Base-by-base conservation (phyloP, 2,329 filamentous ascomycete species). In the Fusarium dlaminii region DNA sequence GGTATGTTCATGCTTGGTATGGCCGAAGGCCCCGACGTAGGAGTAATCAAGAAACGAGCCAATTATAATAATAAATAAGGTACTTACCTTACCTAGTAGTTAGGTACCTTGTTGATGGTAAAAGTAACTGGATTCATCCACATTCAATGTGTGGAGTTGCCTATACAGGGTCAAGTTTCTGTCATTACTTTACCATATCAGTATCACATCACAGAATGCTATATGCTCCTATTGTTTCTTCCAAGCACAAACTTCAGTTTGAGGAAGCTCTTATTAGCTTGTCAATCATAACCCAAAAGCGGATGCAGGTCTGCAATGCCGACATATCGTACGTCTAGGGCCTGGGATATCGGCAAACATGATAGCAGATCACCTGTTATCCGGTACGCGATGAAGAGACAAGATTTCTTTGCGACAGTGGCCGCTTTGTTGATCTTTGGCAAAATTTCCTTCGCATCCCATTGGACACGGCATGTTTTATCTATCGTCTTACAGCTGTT, bases 1-100 rank as follows among this genome's bases (percentile, higher is more conserved):
- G 36, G 52, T 61, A 55, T 68, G 34, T 49, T 68, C 24, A 24
- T 48, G 45, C 40, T 48, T 68, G 52, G 61, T 62, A 32, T 52
- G 49, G 30, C 49, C 59, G 32, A 57, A 42, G 59, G 52, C 37
- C 32, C 58, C 58, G 58, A 61, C n/a, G 37, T 18, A 54, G 30
- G 37, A 40, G 37, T 18, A 43, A 56, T 61, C 18, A 42, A 61
- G 34, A 43, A 57, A 29, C 54, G 15, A 30, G 39, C 39, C 18
- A 58, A 20, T 15, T 22, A 34, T 22, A 17, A 37, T 30, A 40
- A 20, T 14, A 51, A 24, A 18, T 14, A 29, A 46, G 9, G 18
- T 18, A 27, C 17, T 24, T 18, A 27, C 17, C 42, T 27, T 27
- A 32, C 46, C 46, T 13, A 20, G n/a, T 24, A 24, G 24, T 43